Evolutionary conservation across 225 moss, liverwort and hornwort species (phyloP), one percentile per base, ranked within the genome.

Genomic region (Marchantia polymorpha): DNA sequence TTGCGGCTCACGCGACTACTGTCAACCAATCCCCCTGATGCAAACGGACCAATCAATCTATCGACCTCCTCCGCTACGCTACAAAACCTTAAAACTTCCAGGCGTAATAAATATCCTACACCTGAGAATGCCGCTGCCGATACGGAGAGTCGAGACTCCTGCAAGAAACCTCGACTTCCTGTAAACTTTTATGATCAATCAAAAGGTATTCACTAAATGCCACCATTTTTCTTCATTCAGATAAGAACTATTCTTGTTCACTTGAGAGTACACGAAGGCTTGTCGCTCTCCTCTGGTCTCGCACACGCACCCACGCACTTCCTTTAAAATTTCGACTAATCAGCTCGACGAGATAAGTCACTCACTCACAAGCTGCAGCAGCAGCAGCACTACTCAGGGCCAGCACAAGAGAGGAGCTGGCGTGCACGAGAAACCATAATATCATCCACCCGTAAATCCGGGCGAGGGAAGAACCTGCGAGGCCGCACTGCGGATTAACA

Each of bases 101-200:
- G 4, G 58, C 58, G 58, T 17, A 58, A 20, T 58, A 58, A 58
- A 14, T 69, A 19, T 71, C 71, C 50, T 47, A 71, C n/a, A 71
- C 71, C 10, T 49, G 10, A 58, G 6, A 58, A 58, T 20, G 47
- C 39, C 23, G 20, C 23, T 12, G 39, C 39, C 39, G 39, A 39
- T 39, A 5, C 5, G 14, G n/a, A 7, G 7, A 8, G 12, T 51
- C 22, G 51, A 8, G 50, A 51, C 71, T 71, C 8, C 51, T 50
- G 49, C 54, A 75, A 10, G 12, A 75, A 56, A 55, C 74, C 55
- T 55, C 74, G n/a, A 56, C 55, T 17, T 56, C 74, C 58, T 75
- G 74, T 75, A 75, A 75, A 58, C 74, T 75, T 53, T 56, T 55
- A 12, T 75, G 74, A 75, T 75, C 74, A 14, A 56, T 75, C 29